phyloP scores from a whole-genome alignment of 1,139 yeast genomes.

The Saccharomyces hybrid region DNA sequence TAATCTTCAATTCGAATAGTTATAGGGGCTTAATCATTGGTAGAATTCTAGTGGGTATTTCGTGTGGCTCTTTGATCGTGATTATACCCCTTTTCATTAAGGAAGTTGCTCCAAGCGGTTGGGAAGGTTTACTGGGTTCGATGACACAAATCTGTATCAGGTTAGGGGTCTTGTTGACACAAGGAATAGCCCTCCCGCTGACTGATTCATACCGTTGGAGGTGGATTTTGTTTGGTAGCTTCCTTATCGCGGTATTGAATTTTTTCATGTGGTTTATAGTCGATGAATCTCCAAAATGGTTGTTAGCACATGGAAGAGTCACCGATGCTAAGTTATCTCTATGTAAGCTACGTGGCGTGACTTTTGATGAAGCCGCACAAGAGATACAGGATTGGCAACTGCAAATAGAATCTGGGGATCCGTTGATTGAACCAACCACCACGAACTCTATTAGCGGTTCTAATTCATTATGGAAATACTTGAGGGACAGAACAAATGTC shows the following conservation, averaged over 20 bases:
- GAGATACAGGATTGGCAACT: slow-evolving; percentile 29
- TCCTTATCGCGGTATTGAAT: slow-evolving; percentile 45
- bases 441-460: slow-evolving; percentile 1
- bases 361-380: slow-evolving; percentile 23
- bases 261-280: slow-evolving; percentile 41
- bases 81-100: slow-evolving; percentile 76
- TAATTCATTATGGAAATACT: slow-evolving; percentile 36
- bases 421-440: neutral
- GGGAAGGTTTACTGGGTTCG: slow-evolving; percentile 74
- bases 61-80: slow-evolving; percentile 83
- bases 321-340: slow-evolving; percentile 35
- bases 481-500: slow-evolving; percentile 43
- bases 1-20: slow-evolving; percentile 48
- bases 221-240: slow-evolving; percentile 52
- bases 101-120: slow-evolving; percentile 63
- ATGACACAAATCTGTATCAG: slow-evolving; percentile 84
- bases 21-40: slow-evolving; percentile 50
- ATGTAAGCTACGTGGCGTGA: slow-evolving; percentile 30
- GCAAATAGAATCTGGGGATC: neutral
- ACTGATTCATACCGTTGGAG: slow-evolving; percentile 69
- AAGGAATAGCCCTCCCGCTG: slow-evolving; percentile 60
- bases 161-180: slow-evolving; percentile 74
- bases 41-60: slow-evolving; percentile 70
- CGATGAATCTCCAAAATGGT: slow-evolving; percentile 84
- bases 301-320: slow-evolving; percentile 35